Percentiles rank a stretch among this genome's conserved stretches.
Evolutionary conservation across 2,329 filamentous ascomycete genomes (phyloP).

Genomic region (Dothidotthia symphoricarpi): DNA sequence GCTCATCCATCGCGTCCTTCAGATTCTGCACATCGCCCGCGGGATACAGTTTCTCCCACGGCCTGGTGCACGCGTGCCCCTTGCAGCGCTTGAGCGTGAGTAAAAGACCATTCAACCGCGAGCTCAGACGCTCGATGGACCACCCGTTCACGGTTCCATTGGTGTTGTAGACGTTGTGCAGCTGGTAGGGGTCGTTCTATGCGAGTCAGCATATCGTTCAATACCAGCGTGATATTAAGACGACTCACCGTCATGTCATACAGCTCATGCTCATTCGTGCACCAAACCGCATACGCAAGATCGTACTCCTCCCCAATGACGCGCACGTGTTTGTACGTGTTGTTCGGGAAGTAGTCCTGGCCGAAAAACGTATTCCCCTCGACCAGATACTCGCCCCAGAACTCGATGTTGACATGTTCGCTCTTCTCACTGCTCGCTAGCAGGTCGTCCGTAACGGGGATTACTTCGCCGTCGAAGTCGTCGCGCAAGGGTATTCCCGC

Average conservation of each 20-base stretch:
- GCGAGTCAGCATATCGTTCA: neutral
- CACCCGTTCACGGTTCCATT: slow-evolving; percentile 6
- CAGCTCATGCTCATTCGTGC: slow-evolving; percentile 65
- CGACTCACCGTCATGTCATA: slow-evolving; percentile 58
- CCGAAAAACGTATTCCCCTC: slow-evolving; percentile 19
- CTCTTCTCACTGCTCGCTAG: slow-evolving; percentile 11
- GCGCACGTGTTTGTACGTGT: slow-evolving; percentile 62
- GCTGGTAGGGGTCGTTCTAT: slow-evolving; percentile 34
- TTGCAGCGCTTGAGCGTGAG: slow-evolving; percentile 63
- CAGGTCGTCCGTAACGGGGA: slow-evolving; percentile 30
- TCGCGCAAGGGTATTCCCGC: slow-evolving; percentile 32
- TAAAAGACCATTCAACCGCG: slow-evolving; percentile 55
- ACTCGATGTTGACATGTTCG: slow-evolving; percentile 45
- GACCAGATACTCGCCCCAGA: slow-evolving; percentile 40
- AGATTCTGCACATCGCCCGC: slow-evolving; percentile 53
- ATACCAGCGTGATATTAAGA: neutral
- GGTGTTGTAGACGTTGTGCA: slow-evolving; percentile 35
- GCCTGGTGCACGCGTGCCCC: slow-evolving; percentile 53
- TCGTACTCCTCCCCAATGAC: slow-evolving; percentile 57
- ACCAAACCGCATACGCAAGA: slow-evolving; percentile 68
- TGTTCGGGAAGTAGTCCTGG: slow-evolving; percentile 34
- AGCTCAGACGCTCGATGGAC: slow-evolving; percentile 7
- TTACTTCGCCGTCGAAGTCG: slow-evolving; percentile 40
- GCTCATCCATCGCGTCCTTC: slow-evolving; percentile 49
- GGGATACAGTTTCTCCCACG: slow-evolving; percentile 60